A percentile compares a stretch with the other conserved stretches of the same genome.
Evolutionary conservation across 352 stramenopile genomes (phyloP).

Genomic region (Pythium phragmiticola): DNA sequence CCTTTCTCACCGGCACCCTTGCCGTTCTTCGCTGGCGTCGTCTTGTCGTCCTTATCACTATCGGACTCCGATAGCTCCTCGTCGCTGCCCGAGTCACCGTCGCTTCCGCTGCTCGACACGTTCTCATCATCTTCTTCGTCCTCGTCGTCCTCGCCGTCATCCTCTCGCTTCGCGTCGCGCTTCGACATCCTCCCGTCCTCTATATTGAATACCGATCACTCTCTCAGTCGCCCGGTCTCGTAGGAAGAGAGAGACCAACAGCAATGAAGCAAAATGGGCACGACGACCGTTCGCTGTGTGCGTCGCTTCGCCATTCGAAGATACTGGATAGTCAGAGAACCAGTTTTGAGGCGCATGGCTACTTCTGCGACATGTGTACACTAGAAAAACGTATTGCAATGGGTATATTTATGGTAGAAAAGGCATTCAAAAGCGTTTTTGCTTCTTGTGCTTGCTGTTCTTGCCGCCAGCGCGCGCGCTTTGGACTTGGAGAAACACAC

Average conservation of each 20-base stretch:
- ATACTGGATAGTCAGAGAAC: slow-evolving; percentile 1
- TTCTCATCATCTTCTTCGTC: slow-evolving; percentile 45
- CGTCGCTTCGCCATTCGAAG: slow-evolving; percentile 19
- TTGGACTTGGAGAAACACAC: slow-evolving; percentile 80
- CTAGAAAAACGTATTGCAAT: not conserved
- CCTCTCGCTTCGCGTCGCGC: slow-evolving; percentile 49
- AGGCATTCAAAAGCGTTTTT: slow-evolving; percentile 21
- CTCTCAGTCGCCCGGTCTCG: not conserved
- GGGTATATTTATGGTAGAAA: not conserved
- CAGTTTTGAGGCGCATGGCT: slow-evolving; percentile 1
- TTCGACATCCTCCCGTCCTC: slow-evolving; percentile 44
- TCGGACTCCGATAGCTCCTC: slow-evolving; percentile 76
- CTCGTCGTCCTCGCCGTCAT: slow-evolving; percentile 26
- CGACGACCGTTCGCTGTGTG: slow-evolving; percentile 23
- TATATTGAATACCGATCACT: not conserved
- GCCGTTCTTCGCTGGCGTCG: slow-evolving; percentile 9
- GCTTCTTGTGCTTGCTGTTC: slow-evolving; percentile 51
- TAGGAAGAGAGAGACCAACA: not conserved
- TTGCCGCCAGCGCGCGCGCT: slow-evolving; percentile 34
- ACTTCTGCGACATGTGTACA: slow-evolving; percentile 21
- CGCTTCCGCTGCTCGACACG: slow-evolving; percentile 32
- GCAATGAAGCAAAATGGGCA: not conserved
- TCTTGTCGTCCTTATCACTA: slow-evolving; percentile 41
- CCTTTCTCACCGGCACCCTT: not conserved
- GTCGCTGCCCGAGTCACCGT: slow-evolving; percentile 58